Conservation (phyloP, 768 basidiomycete genomes). For the Porphyrellus cyaneotinctus region DNA sequence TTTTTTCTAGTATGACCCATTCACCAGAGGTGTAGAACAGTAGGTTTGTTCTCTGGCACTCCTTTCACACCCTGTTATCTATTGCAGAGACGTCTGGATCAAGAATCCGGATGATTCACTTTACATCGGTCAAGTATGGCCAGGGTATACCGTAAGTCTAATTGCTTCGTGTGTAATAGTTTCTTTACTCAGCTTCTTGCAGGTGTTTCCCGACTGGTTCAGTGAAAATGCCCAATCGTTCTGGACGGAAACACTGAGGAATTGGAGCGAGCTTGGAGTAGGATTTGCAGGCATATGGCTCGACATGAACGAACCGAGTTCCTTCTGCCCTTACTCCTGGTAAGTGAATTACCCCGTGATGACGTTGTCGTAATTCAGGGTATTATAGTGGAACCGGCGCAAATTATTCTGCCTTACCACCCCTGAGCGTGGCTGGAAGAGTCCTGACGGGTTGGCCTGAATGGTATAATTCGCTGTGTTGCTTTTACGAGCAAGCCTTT, state of each 20-base stretch:
- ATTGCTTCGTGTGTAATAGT: neutral
- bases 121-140: slow-evolving; percentile 75
- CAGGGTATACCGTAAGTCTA: slow-evolving; percentile 60
- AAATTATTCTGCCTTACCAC: slow-evolving; percentile 45
- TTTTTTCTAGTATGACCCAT: slow-evolving; percentile 56
- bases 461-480: slow-evolving; percentile 38
- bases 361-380: neutral
- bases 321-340: slow-evolving; percentile 61
- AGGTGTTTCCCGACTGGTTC: slow-evolving; percentile 63
- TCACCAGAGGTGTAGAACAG: slow-evolving; percentile 57
- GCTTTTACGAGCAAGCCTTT: neutral
- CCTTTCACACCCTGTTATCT: neutral
- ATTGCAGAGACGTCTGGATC: slow-evolving; percentile 57
- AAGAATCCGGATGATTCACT: slow-evolving; percentile 68
- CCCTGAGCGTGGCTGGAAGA: slow-evolving; percentile 1
- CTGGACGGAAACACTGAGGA: slow-evolving; percentile 57
- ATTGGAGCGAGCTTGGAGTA: slow-evolving; percentile 49
- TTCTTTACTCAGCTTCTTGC: neutral
- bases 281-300: slow-evolving; percentile 62
- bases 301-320: slow-evolving; percentile 63
- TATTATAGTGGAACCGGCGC: slow-evolving; percentile 42
- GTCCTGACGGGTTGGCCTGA: slow-evolving; percentile 44
- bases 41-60: slow-evolving; percentile 22
- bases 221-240: slow-evolving; percentile 44
- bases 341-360: slow-evolving; percentile 9